Evolutionary conservation across 305 asterid species (phyloP).

Genomic region (Solanum hybrid): DNA sequence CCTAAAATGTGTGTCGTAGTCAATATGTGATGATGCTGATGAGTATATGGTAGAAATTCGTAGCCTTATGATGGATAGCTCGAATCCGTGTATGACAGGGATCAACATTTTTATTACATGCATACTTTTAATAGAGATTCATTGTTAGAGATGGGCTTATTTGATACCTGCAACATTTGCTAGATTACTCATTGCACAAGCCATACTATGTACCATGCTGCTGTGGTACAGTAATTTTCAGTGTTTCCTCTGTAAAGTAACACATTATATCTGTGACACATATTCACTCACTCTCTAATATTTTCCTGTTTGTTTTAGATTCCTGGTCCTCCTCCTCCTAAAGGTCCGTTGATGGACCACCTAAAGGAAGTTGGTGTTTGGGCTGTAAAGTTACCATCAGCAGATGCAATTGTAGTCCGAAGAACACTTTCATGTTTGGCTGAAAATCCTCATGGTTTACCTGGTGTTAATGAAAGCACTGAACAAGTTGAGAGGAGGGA

Average conservation of each 20-base stretch:
- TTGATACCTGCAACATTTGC: no score
- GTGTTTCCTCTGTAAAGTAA: neutral
- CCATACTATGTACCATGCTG: neutral
- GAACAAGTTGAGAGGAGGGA: constrained; percentile 42
- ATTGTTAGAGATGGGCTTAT: no score
- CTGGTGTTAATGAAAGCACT: constrained; percentile 50
- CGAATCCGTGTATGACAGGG: no score
- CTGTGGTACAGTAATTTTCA: neutral
- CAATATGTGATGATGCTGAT: neutral
- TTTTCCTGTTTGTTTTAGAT: constrained; percentile 33
- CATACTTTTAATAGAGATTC: no score
- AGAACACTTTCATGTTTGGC: constrained; percentile 54
- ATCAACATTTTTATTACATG: no score
- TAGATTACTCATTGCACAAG: no score
- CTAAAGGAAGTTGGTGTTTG: constrained; percentile 61
- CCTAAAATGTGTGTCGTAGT: neutral
- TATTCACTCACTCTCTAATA: neutral
- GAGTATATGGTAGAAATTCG: neutral
- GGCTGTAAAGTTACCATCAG: constrained; percentile 81
- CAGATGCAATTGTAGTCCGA: constrained; percentile 67
- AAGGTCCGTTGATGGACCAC: constrained; percentile 53
- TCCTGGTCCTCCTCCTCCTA: constrained; percentile 62
- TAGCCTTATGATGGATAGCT: neutral
- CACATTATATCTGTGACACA: neutral
- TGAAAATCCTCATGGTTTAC: constrained; percentile 58